Conservation (phyloP, 31 red algal species). For the Endocladia muricata region DNA sequence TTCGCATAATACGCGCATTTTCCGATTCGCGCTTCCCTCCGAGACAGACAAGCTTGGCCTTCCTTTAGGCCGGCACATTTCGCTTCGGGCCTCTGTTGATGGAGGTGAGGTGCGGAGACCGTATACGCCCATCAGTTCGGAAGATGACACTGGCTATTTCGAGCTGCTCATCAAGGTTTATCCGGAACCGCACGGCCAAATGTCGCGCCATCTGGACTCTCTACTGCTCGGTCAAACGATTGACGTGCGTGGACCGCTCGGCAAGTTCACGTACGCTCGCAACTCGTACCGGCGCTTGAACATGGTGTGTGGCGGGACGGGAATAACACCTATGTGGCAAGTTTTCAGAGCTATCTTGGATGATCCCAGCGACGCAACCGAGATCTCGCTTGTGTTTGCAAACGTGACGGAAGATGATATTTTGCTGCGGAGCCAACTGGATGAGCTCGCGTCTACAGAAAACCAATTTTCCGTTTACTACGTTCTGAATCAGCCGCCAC, state of each 20-base stretch:
- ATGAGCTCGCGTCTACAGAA: constrained; percentile 46
- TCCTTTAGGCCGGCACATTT: constrained; percentile 77
- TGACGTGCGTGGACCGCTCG: constrained; percentile 81
- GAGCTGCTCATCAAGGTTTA: constrained; percentile 92
- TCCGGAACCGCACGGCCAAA: constrained; percentile 64
- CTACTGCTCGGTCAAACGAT: constrained; percentile 61
- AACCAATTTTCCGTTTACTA: constrained; percentile 70
- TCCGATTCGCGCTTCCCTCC: constrained; percentile 67
- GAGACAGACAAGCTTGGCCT: constrained; percentile 37
- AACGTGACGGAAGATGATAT: constrained; percentile 85
- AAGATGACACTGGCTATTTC: constrained; percentile 58
- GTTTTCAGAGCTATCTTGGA: constrained; percentile 54
- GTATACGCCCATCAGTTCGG: constrained; percentile 84
- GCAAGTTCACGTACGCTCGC: constrained; percentile 68
- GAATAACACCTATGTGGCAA: constrained; percentile 96
- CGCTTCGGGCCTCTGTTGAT: constrained; percentile 45
- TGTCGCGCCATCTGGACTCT: constrained; percentile 79
- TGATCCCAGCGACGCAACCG: constrained; percentile 53
- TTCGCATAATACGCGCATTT: constrained; percentile 85
- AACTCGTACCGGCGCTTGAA: constrained; percentile 31
- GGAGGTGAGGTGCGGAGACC: constrained; percentile 62
- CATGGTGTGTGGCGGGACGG: constrained; percentile 95
- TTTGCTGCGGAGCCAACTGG: constrained; percentile 65
- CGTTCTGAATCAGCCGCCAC: constrained; percentile 71
- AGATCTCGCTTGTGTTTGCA: constrained; percentile 78